Evolutionary conservation across 257 asterid genomes (phyloP).

Genomic region (Nicotiana attenuata): DNA sequence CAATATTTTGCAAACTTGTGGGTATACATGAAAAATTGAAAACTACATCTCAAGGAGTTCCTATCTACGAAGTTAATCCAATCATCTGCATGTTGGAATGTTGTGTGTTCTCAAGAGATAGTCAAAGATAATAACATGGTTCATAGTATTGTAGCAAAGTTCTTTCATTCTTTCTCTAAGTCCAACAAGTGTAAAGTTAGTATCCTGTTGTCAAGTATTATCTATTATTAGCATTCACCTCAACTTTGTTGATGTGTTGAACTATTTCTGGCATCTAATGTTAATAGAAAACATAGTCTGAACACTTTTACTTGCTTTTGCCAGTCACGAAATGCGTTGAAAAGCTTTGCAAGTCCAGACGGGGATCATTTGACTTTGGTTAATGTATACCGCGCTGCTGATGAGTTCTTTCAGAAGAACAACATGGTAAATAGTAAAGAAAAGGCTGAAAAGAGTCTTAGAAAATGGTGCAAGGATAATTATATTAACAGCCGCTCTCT

Average conservation of each 20-base stretch:
- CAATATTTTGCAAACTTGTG: background rate
- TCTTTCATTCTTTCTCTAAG: background rate
- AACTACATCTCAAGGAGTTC: background rate
- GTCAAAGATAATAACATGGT: background rate
- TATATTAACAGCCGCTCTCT: slow-evolving; percentile 85
- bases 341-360: slow-evolving; percentile 71
- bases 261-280: background rate
- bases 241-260: background rate
- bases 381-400: slow-evolving; percentile 68
- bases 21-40: background rate
- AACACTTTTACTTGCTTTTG: slow-evolving; percentile 5
- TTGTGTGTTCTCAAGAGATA: background rate
- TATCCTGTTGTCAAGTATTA: background rate
- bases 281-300: slow-evolving; percentile 19
- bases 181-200: background rate
- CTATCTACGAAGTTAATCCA: background rate
- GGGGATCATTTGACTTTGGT: slow-evolving; percentile 94
- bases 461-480: slow-evolving; percentile 94
- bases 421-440: slow-evolving; percentile 38
- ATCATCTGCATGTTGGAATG: background rate
- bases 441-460: slow-evolving; percentile 75
- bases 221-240: background rate
- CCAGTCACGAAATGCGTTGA: slow-evolving; percentile 79
- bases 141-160: background rate
- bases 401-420: slow-evolving; percentile 67